Conservation (phyloP, 306 rosid genomes). For the Fragaria iinumae region DNA sequence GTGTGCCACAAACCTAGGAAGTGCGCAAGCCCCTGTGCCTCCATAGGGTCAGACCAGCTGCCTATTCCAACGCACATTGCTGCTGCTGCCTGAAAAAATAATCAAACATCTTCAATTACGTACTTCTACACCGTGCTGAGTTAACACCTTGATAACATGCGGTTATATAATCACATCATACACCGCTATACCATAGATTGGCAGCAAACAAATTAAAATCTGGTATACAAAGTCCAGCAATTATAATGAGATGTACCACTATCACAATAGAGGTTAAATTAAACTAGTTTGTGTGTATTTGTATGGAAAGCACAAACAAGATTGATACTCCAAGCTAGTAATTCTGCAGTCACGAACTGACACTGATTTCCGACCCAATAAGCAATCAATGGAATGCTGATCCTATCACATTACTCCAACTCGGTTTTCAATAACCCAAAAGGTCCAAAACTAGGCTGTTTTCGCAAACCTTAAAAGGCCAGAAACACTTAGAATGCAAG, state of each 20-base stretch:
- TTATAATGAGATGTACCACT: neutral
- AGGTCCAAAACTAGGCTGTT: neutral
- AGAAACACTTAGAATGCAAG: neutral
- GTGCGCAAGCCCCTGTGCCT: slow-evolving; percentile 96
- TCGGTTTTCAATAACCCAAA: neutral
- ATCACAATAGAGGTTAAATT: neutral
- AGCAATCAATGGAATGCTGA: neutral
- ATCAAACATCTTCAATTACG: slow-evolving; percentile 10
- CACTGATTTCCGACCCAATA: neutral
- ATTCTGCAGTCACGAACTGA: too few relatives aligned
- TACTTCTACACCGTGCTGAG: neutral
- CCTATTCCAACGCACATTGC: slow-evolving; percentile 97
- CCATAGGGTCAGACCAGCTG: slow-evolving; percentile 82
- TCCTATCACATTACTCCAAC: neutral
- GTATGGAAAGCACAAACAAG: neutral
- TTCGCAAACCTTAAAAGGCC: neutral
- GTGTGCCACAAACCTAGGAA: slow-evolving; percentile 60
- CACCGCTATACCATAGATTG: neutral
- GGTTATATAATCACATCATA: neutral
- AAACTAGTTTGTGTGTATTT: neutral
- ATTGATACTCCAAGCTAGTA: neutral
- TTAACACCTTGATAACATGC: neutral
- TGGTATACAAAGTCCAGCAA: neutral
- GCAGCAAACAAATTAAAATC: neutral
- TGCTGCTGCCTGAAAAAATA: slow-evolving; percentile 76